These are phyloP conservation scores for Arabis hirsuta DNA, from an alignment of 345 rosid species.

Conservation along the genomic window DNA sequence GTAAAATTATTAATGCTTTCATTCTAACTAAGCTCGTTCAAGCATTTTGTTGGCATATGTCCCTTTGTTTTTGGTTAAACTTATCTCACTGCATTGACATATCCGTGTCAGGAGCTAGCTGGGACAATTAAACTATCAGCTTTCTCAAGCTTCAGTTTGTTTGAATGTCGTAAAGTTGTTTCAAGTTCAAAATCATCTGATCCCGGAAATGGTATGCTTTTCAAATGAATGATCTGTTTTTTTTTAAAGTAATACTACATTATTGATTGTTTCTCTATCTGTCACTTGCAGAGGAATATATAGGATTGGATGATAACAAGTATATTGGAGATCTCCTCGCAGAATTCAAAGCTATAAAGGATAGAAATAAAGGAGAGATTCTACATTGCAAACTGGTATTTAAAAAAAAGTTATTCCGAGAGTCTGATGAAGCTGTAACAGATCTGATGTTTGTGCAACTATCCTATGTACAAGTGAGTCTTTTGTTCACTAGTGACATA, in stretches of 20 bases:
- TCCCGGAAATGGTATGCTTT: constrained; percentile 74
- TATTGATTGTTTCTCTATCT: constrained; percentile 38
- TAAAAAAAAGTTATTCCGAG: constrained; percentile 91
- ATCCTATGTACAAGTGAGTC: constrained; percentile 91
- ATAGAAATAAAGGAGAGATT: constrained; percentile 95
- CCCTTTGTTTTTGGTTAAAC: constrained; percentile 10
- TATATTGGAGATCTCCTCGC: constrained; percentile 90
- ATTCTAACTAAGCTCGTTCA: constrained; percentile 18
- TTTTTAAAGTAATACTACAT: constrained; percentile 16
- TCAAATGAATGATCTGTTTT: constrained; percentile 22
- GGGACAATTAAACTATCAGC: constrained; percentile 90
- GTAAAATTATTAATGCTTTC: background rate
- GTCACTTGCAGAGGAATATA: constrained; percentile 75
- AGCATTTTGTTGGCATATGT: constrained; percentile 8
- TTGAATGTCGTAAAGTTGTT: constrained; percentile 95
- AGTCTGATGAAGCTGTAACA: constrained; percentile 93
- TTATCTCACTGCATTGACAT: constrained; percentile 31
- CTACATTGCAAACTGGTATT: constrained; percentile 89
- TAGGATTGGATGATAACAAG: constrained; percentile 96
- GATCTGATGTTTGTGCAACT: constrained; percentile 96
- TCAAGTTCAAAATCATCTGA: constrained; percentile 90
- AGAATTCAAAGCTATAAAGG: constrained; percentile 92
- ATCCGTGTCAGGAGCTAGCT: constrained; percentile 78
- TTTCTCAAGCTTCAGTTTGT: constrained; percentile 91
- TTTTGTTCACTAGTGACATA: constrained; percentile 19